Conservation (phyloP, 2,329 filamentous ascomycete species). For the Cordyceps javanica region DNA sequence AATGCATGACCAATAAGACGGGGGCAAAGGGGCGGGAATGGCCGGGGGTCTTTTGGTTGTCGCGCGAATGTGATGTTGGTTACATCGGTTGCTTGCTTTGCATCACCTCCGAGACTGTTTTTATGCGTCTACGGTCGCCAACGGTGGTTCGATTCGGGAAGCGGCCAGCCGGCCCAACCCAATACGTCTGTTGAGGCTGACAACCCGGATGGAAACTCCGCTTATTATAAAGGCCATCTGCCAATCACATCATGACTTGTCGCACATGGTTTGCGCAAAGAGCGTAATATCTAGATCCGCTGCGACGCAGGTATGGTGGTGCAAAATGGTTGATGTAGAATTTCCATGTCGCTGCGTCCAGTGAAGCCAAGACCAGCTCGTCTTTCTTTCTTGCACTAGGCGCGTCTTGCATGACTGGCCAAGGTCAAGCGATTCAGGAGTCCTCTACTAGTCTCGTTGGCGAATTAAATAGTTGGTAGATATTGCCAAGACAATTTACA, state of each 20-base stretch:
- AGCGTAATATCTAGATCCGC: neutral
- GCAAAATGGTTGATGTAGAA: no score
- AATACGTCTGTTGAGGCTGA: neutral
- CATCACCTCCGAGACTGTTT: no score
- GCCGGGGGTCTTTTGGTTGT: no score
- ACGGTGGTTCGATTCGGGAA: slow-evolving; percentile 11
- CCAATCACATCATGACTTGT: neutral
- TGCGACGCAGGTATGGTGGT: no score
- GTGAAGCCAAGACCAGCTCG: no score
- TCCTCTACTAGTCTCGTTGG: no score
- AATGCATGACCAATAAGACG: neutral
- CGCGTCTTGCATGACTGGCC: no score
- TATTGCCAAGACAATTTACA: no score
- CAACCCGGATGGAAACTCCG: neutral
- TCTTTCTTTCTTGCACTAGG: no score
- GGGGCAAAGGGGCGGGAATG: no score
- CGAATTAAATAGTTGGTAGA: no score
- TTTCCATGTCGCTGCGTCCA: neutral
- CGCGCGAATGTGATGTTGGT: neutral
- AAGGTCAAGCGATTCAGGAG: no score
- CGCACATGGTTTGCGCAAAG: neutral
- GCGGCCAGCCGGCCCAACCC: neutral
- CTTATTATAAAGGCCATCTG: neutral
- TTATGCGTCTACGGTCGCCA: neutral
- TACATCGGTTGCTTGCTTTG: neutral